phyloP scores from a whole-genome alignment of 495 filamentous ascomycete species.

The Lindgomyces ingoldianus region DNA sequence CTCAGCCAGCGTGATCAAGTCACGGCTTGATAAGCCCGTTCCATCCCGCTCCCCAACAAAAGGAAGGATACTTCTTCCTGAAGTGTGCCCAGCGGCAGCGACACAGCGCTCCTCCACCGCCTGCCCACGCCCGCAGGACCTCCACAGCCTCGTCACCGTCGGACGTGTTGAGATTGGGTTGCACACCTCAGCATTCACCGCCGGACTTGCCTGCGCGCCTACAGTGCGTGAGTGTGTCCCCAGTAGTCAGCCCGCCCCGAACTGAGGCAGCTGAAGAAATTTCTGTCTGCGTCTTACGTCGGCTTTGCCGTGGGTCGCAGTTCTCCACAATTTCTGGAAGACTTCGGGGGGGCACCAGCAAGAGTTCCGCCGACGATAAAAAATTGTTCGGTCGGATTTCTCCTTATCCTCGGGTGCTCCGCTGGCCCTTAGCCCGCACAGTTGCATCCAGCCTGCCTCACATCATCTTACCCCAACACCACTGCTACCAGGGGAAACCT shows the following conservation, averaged over 20 bases:
- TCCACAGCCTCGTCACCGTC: background rate
- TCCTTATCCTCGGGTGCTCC: conserved; percentile 8
- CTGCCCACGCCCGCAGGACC: background rate
- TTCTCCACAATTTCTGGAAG: conserved; percentile 23
- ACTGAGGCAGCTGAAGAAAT: conserved; percentile 5
- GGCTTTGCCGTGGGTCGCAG: conserved; percentile 22
- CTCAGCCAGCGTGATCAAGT: background rate
- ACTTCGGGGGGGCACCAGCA: background rate
- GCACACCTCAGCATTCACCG: background rate
- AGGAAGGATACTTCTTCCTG: background rate
- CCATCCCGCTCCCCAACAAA: background rate
- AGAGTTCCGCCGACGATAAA: conserved; percentile 14
- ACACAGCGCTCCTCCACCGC: background rate
- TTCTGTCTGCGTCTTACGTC: conserved; percentile 10
- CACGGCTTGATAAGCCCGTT: background rate
- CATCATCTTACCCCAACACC: background rate
- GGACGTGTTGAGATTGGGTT: background rate
- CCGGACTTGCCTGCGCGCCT: background rate
- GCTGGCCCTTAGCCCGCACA: background rate
- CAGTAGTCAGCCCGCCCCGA: background rate
- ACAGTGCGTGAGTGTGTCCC: too few relatives aligned
- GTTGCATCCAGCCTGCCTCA: background rate
- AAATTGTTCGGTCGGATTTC: background rate
- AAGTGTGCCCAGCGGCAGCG: background rate
- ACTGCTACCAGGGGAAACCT: background rate